These are phyloP conservation scores for Mortierella sp. DNA, from an alignment of 371 early-diverging fungal genomes.

Conservation along the genomic window DNA sequence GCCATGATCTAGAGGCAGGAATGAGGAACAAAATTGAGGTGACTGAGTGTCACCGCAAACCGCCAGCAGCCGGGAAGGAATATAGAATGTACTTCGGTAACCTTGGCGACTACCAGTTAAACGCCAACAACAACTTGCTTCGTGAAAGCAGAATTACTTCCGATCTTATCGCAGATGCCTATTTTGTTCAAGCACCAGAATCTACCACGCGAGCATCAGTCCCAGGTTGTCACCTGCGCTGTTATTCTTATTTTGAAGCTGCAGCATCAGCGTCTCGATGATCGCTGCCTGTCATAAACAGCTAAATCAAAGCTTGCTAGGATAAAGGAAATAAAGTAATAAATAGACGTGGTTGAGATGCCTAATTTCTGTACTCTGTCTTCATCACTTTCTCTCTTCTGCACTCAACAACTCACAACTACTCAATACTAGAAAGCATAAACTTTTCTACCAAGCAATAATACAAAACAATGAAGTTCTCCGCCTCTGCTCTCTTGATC, in stretches of 20 bases:
- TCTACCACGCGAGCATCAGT: not conserved
- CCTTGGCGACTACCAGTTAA: not conserved
- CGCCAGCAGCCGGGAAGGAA: not conserved
- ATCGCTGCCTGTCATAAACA: not conserved
- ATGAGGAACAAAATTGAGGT: not conserved
- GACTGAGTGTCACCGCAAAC: not conserved
- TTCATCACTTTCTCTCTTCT: not conserved
- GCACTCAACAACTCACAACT: not conserved
- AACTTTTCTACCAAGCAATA: not conserved
- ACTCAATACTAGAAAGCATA: not conserved
- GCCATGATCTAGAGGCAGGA: not conserved
- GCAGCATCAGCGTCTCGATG: not conserved
- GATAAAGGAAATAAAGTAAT: not conserved
- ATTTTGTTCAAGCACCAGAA: too few relatives aligned
- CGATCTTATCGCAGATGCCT: too few relatives aligned
- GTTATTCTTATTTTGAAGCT: not conserved
- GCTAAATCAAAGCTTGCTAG: not conserved
- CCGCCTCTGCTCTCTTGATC: conserved; percentile 23
- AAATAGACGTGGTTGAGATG: not conserved
- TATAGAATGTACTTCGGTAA: not conserved
- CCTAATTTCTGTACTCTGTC: not conserved
- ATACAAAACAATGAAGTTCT: conserved; percentile 31
- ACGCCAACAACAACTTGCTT: not conserved
- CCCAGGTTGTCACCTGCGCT: not conserved
- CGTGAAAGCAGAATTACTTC: not conserved